These are phyloP conservation scores for Macrotyloma uniflorum DNA, from an alignment of 306 rosid species.

Conservation along the genomic window DNA sequence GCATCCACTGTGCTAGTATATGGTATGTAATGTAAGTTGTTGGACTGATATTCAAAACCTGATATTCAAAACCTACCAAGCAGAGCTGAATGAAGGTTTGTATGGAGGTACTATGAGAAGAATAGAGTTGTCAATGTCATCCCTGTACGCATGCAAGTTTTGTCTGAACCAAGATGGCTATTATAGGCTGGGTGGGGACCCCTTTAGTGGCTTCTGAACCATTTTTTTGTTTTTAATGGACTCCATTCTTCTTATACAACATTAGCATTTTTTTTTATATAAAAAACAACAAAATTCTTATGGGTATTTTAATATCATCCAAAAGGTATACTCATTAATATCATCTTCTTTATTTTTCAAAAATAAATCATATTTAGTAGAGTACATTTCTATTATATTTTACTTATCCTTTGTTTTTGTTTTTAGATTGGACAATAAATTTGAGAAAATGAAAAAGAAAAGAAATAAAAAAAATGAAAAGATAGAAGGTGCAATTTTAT, in stretches of 20 bases:
- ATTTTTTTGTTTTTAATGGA: background rate
- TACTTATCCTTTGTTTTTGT: too few species aligned
- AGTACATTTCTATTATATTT: too few species aligned
- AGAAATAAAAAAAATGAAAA: too few species aligned
- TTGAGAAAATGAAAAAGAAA: too few species aligned
- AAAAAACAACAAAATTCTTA: background rate
- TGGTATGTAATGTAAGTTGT: background rate
- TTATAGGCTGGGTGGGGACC: background rate
- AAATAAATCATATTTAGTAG: too few species aligned
- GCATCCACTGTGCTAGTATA: background rate
- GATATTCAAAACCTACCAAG: background rate
- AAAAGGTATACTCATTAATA: too few species aligned
- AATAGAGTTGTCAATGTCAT: conserved; percentile 35
- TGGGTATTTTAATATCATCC: background rate
- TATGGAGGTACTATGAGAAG: conserved; percentile 3
- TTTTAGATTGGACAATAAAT: too few species aligned
- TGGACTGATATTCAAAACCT: too few species aligned
- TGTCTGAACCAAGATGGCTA: conserved; percentile 2
- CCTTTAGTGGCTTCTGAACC: background rate
- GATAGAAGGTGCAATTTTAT: too few species aligned
- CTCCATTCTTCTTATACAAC: background rate
- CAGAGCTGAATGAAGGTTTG: conserved; percentile 16
- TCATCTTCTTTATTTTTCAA: too few species aligned
- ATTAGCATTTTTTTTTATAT: background rate
- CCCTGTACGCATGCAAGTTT: conserved; percentile 23